Percentiles rank a stretch among this genome's conserved stretches.
phyloP scores from a whole-genome alignment of 2,329 filamentous ascomycete genomes.

The Trichophyton simii region DNA sequence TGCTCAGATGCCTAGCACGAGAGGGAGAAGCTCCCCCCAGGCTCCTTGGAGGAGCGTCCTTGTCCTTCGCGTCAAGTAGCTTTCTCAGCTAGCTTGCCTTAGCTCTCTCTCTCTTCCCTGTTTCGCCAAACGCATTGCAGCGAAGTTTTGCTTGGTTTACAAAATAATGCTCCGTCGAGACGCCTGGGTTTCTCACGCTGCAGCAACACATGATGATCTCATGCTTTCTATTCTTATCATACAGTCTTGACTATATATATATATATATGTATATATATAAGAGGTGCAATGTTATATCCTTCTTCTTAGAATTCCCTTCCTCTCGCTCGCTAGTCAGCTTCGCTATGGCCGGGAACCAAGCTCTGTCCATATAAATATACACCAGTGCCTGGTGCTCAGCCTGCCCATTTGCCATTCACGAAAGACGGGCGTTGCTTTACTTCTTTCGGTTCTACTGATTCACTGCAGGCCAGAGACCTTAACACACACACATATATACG shows the following conservation, averaged over 20 bases:
- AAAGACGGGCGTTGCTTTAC: background rate
- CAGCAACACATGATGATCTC: background rate
- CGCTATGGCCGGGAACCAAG: background rate
- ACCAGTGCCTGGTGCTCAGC: background rate
- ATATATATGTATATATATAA: background rate
- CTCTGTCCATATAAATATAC: background rate
- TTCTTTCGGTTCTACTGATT: background rate
- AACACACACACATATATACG: background rate
- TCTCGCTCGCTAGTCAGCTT: background rate
- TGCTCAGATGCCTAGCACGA: background rate
- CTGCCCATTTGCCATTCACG: background rate
- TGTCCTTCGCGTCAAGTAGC: conserved; percentile 4
- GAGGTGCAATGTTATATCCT: background rate
- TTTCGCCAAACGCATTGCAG: background rate
- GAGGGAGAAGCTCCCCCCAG: background rate
- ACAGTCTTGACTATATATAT: background rate
- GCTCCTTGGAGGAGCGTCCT: background rate
- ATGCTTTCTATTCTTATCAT: conserved; percentile 1
- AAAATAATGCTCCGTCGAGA: conserved; percentile 6
- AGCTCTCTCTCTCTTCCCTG: background rate
- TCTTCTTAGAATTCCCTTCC: background rate
- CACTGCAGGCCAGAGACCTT: background rate
- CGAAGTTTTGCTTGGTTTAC: background rate
- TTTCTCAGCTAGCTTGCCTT: background rate
- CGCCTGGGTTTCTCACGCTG: background rate